phyloP scores from a whole-genome alignment of 352 stramenopile genomes.

The Phytophthora tentaculata region DNA sequence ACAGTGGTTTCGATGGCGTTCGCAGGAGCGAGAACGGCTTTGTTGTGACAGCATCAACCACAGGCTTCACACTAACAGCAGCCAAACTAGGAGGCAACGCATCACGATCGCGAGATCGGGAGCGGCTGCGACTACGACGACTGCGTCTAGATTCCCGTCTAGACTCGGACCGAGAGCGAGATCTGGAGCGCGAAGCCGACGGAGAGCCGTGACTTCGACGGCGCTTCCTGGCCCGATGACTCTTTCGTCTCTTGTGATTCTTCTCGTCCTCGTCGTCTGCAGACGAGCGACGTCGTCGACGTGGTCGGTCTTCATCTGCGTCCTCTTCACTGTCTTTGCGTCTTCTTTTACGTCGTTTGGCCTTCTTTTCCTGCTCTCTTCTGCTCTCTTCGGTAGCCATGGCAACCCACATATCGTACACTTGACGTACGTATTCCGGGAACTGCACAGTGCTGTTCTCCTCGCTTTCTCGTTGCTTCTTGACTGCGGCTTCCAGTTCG shows the following conservation, averaged over 20 bases:
- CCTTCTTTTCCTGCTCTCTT: slow-evolving; percentile 36
- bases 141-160: slow-evolving; percentile 28
- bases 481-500: slow-evolving; percentile 33
- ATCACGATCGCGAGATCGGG: slow-evolving; percentile 28
- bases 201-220: slow-evolving; percentile 30
- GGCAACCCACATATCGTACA: slow-evolving; percentile 52
- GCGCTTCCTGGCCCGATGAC: slow-evolving; percentile 35
- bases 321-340: slow-evolving; percentile 37
- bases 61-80: slow-evolving; percentile 16
- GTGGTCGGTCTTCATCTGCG: slow-evolving; percentile 31
- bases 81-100: slow-evolving; percentile 31
- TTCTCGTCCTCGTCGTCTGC: slow-evolving; percentile 35
- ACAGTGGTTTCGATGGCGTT: slow-evolving; percentile 29
- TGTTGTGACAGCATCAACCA: slow-evolving; percentile 1
- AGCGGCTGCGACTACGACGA: slow-evolving; percentile 36
- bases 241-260: slow-evolving; percentile 34
- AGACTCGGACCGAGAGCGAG: slow-evolving; percentile 43
- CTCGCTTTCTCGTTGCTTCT: slow-evolving; percentile 29
- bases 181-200: slow-evolving; percentile 48
- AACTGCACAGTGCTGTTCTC: slow-evolving; percentile 34
- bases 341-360: slow-evolving; percentile 25
- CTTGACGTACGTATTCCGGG: slow-evolving; percentile 44
- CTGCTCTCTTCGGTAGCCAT: slow-evolving; percentile 41
- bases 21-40: slow-evolving; percentile 24
- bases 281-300: slow-evolving; percentile 36